Conservation (phyloP, 345 rosid genomes). For the Gossypium herbaceum region DNA sequence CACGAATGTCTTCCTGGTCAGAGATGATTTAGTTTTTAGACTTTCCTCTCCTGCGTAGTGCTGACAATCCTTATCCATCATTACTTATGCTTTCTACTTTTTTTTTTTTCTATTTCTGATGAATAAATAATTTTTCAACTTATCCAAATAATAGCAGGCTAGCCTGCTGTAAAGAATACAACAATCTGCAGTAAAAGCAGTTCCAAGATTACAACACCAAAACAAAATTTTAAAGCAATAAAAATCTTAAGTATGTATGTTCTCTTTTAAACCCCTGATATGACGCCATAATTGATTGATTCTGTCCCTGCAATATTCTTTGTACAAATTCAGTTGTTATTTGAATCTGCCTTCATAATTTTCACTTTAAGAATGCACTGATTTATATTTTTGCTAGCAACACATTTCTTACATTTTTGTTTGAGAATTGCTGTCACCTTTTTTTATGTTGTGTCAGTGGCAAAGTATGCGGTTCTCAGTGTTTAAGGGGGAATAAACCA, state of each 20-base stretch:
- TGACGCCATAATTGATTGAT: not conserved
- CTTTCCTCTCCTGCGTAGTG: not conserved
- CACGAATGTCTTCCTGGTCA: slow-evolving; percentile 47
- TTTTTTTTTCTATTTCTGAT: not conserved
- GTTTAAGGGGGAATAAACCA: not conserved
- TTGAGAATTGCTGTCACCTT: not conserved
- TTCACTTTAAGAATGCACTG: not conserved
- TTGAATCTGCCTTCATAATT: slow-evolving; percentile 3
- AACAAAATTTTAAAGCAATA: not conserved
- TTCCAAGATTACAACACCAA: not conserved
- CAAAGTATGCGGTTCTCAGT: not conserved
- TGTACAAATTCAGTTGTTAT: not conserved
- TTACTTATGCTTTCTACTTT: not conserved
- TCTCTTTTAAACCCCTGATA: not conserved
- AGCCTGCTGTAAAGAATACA: not conserved
- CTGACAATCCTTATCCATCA: not conserved
- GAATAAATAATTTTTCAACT: not conserved
- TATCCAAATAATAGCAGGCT: not conserved
- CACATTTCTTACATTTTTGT: not conserved
- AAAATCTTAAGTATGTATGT: not conserved
- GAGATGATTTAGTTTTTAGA: slow-evolving; percentile 19
- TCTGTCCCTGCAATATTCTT: slow-evolving; percentile 1
- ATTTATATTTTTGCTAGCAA: not conserved
- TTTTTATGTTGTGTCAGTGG: not conserved
- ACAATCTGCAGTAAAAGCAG: not conserved